Conservation (phyloP, 1,139 yeast species). For the Blastobotrys serpentis region DNA sequence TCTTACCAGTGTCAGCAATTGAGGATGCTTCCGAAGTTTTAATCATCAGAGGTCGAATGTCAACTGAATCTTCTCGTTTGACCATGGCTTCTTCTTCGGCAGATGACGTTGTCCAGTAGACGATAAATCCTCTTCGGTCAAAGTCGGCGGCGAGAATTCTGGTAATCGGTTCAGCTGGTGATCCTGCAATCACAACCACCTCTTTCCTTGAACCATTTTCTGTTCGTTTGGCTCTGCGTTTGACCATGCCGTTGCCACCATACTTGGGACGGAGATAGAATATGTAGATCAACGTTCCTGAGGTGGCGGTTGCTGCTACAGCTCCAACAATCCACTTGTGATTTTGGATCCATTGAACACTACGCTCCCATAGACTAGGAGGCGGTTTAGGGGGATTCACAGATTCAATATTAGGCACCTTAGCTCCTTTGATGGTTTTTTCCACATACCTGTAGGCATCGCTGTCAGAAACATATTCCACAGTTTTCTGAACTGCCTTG, state of each 20-base stretch:
- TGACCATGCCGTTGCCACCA: conserved; percentile 19
- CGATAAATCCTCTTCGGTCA: conserved; percentile 76
- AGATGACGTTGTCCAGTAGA: conserved; percentile 69
- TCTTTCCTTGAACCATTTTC: conserved; percentile 72
- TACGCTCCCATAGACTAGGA: conserved; percentile 24
- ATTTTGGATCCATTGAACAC: conserved; percentile 32
- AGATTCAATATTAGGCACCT: conserved; percentile 1
- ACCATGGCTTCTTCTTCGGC: conserved; percentile 61
- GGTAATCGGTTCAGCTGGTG: conserved; percentile 74
- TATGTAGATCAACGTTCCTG: conserved; percentile 28
- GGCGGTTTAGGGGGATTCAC: conserved; percentile 32
- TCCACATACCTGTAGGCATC: conserved; percentile 23
- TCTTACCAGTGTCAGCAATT: conserved; percentile 41
- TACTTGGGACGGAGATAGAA: conserved; percentile 17
- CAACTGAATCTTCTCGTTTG: conserved; percentile 51
- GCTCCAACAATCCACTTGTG: conserved; percentile 30
- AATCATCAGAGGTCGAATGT: conserved; percentile 55
- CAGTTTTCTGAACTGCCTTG: conserved; percentile 26
- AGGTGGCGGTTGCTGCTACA: conserved; percentile 28
- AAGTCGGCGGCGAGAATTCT: conserved; percentile 69
- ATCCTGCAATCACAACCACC: conserved; percentile 70
- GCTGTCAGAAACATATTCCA: conserved; percentile 26
- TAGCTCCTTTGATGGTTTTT: conserved; percentile 19
- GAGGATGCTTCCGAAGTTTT: conserved; percentile 44
- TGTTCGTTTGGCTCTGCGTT: conserved; percentile 61